These are phyloP conservation scores for Alternaria postmessia DNA, from an alignment of 2,329 filamentous ascomycete genomes.

Conservation along the genomic window DNA sequence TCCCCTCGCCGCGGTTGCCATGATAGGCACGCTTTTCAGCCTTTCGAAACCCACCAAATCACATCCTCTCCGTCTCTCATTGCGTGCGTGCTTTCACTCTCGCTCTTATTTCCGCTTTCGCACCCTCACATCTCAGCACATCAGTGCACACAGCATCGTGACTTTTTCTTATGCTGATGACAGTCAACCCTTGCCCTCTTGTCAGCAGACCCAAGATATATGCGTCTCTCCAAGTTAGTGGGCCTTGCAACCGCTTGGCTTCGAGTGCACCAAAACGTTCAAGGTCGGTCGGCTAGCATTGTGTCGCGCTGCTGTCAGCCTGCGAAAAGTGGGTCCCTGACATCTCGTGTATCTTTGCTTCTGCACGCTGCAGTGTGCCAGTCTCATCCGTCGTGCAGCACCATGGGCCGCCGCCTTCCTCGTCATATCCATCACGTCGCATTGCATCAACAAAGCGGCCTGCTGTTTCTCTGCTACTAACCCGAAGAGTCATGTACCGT, in stretches of 20 bases:
- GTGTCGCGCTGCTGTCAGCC: slow-evolving; percentile 25
- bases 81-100: slow-evolving; percentile 11
- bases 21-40: slow-evolving; percentile 9
- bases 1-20: slow-evolving; percentile 14
- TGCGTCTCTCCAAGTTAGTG: slow-evolving; percentile 16
- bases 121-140: slow-evolving; percentile 1
- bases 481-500: background rate
- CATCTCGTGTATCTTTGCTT: slow-evolving; percentile 20
- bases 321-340: slow-evolving; percentile 21
- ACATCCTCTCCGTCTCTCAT: background rate
- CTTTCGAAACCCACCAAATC: slow-evolving; percentile 5
- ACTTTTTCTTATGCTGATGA: slow-evolving; percentile 6
- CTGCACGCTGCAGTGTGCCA: slow-evolving; percentile 22
- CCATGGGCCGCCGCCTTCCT: slow-evolving; percentile 14
- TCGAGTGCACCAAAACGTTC: slow-evolving; percentile 24
- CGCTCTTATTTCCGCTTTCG: slow-evolving; percentile 20
- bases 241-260: slow-evolving; percentile 9
- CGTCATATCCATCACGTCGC: slow-evolving; percentile 12
- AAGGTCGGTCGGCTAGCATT: slow-evolving; percentile 26
- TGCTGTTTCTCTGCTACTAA: background rate
- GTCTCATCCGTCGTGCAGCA: slow-evolving; percentile 10
- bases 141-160: background rate
- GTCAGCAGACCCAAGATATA: slow-evolving; percentile 21
- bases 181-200: slow-evolving; percentile 1
- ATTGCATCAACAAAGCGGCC: slow-evolving; percentile 15